Evolutionary conservation across 176 grass and related monocot species (phyloP).

Genomic region (Eleusine coracana): DNA sequence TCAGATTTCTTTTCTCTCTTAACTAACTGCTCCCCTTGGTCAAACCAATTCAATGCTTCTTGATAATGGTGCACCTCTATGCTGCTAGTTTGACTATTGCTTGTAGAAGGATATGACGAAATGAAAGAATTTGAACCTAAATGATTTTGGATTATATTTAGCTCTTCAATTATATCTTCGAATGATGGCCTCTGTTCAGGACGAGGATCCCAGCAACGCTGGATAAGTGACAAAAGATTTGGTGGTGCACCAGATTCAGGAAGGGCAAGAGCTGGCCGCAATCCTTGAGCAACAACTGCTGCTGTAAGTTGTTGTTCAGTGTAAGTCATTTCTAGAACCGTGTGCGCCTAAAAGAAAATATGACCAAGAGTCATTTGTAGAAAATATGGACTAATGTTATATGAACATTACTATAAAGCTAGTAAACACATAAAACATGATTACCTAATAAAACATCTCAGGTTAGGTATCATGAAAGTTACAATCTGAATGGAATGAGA

Average conservation of each 20-base stretch:
- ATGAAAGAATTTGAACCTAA: slow-evolving; percentile 39
- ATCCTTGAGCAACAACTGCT: slow-evolving; percentile 78
- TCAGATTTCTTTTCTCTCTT: slow-evolving; percentile 49
- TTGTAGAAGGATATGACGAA: slow-evolving; percentile 27
- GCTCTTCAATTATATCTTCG: slow-evolving; percentile 62
- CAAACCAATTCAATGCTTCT: slow-evolving; percentile 80
- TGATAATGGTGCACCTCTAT: slow-evolving; percentile 49
- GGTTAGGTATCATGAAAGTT: background rate
- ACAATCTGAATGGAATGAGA: background rate
- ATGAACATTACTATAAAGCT: background rate
- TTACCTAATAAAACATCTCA: background rate
- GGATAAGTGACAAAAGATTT: slow-evolving; percentile 74
- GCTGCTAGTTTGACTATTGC: slow-evolving; percentile 48
- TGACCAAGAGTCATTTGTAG: slow-evolving; percentile 18
- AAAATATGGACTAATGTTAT: background rate
- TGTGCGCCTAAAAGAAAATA: slow-evolving; percentile 84
- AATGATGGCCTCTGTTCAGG: slow-evolving; percentile 82
- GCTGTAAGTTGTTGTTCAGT: slow-evolving; percentile 92
- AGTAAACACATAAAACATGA: background rate
- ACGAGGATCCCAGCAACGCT: slow-evolving; percentile 76
- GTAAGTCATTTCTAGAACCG: slow-evolving; percentile 96
- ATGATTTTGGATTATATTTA: slow-evolving; percentile 52
- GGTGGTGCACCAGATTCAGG: slow-evolving; percentile 65
- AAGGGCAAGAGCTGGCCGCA: slow-evolving; percentile 70
- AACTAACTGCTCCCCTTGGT: slow-evolving; percentile 67